Percentiles rank a stretch among this genome's conserved stretches.
Conservation (phyloP, 202 grass and related monocot species). For the Setaria viridis region DNA sequence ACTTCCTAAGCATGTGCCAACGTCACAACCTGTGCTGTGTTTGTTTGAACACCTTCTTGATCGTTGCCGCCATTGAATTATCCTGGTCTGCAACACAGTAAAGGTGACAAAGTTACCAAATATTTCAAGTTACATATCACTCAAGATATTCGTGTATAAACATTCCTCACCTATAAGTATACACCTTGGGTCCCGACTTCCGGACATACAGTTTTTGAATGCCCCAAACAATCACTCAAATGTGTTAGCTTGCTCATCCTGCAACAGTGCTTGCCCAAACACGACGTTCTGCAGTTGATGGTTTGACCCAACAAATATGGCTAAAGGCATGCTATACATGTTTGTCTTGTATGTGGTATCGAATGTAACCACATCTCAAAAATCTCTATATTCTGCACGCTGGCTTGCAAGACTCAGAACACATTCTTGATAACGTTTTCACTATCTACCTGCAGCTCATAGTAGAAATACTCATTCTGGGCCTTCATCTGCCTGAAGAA, state of each 20-base stretch:
- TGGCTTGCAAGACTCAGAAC: constrained; percentile 3
- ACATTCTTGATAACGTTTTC: not conserved
- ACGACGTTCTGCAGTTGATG: too few species aligned
- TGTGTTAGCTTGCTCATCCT: not conserved
- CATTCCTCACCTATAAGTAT: not conserved
- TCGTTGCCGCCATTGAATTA: not conserved
- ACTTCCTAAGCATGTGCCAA: too few species aligned
- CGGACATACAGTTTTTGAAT: not conserved
- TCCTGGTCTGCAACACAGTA: not conserved
- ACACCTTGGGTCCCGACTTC: not conserved
- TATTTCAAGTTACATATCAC: not conserved
- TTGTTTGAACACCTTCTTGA: not conserved
- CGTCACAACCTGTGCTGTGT: too few species aligned
- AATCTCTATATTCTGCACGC: not conserved
- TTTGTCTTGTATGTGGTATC: too few species aligned
- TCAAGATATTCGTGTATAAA: not conserved
- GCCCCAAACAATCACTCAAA: not conserved
- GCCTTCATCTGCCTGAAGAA: not conserved
- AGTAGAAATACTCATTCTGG: not conserved
- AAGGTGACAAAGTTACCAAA: not conserved
- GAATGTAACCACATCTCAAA: not conserved
- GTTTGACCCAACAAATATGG: too few species aligned
- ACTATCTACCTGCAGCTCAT: not conserved
- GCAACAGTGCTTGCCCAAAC: too few species aligned
- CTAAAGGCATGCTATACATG: too few species aligned